These are phyloP conservation scores for Fusarium solani-melongenae DNA, from an alignment of 2,329 filamentous ascomycete species.

Conservation along the genomic window DNA sequence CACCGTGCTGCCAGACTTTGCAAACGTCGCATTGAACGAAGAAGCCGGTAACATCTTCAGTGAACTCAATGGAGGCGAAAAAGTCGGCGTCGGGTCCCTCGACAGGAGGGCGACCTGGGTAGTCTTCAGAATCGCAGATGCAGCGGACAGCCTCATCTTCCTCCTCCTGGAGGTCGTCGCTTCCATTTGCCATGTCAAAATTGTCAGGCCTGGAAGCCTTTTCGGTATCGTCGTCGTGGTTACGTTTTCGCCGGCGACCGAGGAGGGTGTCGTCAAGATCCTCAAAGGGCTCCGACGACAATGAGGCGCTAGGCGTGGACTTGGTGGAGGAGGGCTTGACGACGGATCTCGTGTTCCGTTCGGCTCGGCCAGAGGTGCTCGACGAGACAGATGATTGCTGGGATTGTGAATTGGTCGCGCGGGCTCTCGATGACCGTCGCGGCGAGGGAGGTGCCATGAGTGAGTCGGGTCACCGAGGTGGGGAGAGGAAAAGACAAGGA, in stretches of 20 bases:
- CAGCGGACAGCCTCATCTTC: conserved; percentile 97
- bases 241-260: conserved; percentile 83
- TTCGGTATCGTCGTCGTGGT: conserved; percentile 70
- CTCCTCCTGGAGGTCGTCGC: conserved; percentile 75
- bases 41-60: conserved; percentile 90
- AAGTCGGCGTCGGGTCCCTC: conserved; percentile 68
- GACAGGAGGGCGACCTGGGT: conserved; percentile 82
- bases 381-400: conserved; percentile 85
- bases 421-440: conserved; percentile 92
- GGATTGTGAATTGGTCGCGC: conserved; percentile 79
- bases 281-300: conserved; percentile 76
- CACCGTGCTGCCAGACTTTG: conserved; percentile 98
- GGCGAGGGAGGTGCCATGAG: conserved; percentile 75
- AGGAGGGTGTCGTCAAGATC: conserved; percentile 78
- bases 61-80: conserved; percentile 70
- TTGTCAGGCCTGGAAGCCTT: conserved; percentile 56
- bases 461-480: conserved; percentile 43
- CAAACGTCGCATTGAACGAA: conserved; percentile 98
- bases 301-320: conserved; percentile 77
- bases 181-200: conserved; percentile 69
- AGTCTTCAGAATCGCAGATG: conserved; percentile 93
- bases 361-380: conserved; percentile 79
- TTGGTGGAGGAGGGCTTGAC: conserved; percentile 81
- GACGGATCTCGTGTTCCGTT: conserved; percentile 78
- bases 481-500: conserved; percentile 38